A percentile compares a stretch with the other conserved stretches of the same genome.
Evolutionary conservation across 164 flowering plant species (phyloP).

Genomic region (Cinnamomum chago): DNA sequence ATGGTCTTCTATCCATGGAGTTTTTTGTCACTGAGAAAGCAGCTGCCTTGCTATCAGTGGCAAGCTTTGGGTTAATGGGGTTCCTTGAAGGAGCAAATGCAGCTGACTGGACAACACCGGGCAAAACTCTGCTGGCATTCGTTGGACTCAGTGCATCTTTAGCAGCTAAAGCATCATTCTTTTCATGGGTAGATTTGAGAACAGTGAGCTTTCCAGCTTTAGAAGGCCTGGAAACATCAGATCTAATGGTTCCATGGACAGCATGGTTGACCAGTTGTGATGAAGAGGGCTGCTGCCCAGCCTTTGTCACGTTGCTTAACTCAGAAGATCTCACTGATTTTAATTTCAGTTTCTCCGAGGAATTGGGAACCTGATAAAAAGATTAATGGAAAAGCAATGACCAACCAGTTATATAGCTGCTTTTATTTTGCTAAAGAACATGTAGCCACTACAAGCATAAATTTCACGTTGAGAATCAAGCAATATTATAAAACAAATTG

Average conservation of each 20-base stretch:
- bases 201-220: constrained; percentile 65
- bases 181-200: constrained; percentile 66
- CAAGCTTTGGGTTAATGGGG: constrained; percentile 35
- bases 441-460: not conserved
- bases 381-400: not conserved
- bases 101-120: constrained; percentile 29
- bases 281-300: constrained; percentile 40
- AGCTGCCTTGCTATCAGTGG: constrained; percentile 48
- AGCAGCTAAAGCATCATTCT: constrained; percentile 43
- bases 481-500: not conserved
- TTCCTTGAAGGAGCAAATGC: constrained; percentile 33
- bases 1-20: constrained; percentile 52
- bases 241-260: constrained; percentile 38
- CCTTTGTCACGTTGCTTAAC: constrained; percentile 32
- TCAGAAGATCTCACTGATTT: constrained; percentile 51
- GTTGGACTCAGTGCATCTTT: constrained; percentile 52
- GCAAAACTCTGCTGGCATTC: constrained; percentile 30
- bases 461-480: not conserved
- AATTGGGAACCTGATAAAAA: constrained; percentile 44
- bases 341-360: constrained; percentile 69
- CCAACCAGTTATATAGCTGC: not conserved
- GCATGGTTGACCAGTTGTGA: constrained; percentile 38
- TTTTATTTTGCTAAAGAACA: not conserved
- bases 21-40: constrained; percentile 26
- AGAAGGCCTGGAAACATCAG: constrained; percentile 52